These are phyloP conservation scores for Kazachstania bromeliacearum DNA, from an alignment of 805 yeast genomes.

Conservation along the genomic window DNA sequence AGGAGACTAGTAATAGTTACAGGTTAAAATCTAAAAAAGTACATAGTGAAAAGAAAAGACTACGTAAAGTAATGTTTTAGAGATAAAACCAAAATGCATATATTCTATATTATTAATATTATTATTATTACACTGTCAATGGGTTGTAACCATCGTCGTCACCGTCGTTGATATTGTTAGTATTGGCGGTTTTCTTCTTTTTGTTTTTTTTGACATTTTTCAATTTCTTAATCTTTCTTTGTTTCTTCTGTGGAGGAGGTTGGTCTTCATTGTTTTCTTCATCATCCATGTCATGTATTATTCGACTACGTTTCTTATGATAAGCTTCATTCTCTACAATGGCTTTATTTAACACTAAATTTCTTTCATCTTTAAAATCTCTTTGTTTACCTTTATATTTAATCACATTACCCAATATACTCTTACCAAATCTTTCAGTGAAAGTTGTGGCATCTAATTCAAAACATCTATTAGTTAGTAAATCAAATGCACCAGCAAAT, in stretches of 20 bases:
- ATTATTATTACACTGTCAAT: not conserved
- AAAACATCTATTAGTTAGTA: conserved; percentile 66
- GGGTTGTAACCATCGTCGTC: conserved; percentile 21
- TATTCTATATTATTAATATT: not conserved
- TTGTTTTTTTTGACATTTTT: conserved; percentile 9
- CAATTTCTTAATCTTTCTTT: conserved; percentile 11
- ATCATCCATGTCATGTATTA: conserved; percentile 19
- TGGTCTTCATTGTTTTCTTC: conserved; percentile 11
- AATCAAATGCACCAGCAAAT: conserved; percentile 79
- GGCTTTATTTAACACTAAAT: conserved; percentile 53
- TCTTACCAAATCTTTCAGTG: conserved; percentile 57
- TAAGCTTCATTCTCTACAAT: conserved; percentile 28
- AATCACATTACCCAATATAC: conserved; percentile 72
- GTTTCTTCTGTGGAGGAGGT: conserved; percentile 11
- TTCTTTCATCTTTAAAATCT: conserved; percentile 70
- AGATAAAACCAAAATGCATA: not conserved
- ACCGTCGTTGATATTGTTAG: conserved; percentile 10
- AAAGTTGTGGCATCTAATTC: conserved; percentile 58
- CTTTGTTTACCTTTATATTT: conserved; percentile 64
- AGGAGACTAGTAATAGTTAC: conserved; percentile 26
- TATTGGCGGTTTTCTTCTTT: not conserved
- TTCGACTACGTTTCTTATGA: conserved; percentile 22
- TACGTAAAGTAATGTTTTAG: conserved; percentile 17
- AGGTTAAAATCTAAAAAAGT: conserved; percentile 32
- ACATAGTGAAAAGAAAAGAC: conserved; percentile 32